Base-by-base conservation (phyloP, 129 eudicot genomes). In the Gnaphalium uliginosum region DNA sequence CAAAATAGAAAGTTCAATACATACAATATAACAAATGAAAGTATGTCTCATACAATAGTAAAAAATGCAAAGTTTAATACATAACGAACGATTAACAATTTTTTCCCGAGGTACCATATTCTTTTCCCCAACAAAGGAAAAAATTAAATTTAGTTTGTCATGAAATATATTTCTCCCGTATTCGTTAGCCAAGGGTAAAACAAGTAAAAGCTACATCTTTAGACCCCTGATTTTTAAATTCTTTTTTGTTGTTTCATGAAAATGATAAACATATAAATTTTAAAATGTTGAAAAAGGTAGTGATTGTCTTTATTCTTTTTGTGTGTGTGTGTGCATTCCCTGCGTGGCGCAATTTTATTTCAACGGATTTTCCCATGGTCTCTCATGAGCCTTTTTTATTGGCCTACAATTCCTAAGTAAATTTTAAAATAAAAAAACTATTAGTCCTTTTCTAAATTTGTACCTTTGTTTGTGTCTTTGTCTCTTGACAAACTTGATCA, bases 301-400 rank as follows among this genome's bases (percentile, higher is more conserved):
- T 46, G 53, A 46, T 46, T 13, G 18, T 46, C 17, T 46, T 46
- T 46, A 46, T 46, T 46, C 53, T 46, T 46, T 46, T 14, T 46
- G 39, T n/a, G n/a, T 29, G 2, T 46, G 18, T 14, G 53, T 13
- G 53, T 46, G 53, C 53, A 2, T 46, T 46, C 1, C 53, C 14
- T 46, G 53, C 53, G n/a, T 46, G 53, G 53, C 17, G 53, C 53
- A 18, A 22, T 33, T 50, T 22, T 25, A 23, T 69, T 57, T 56
- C 33, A 63, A 27, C 81, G 73, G 81, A 41, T 43, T 8, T 69
- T 22, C 63, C 81, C 71, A 78, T 69, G 81, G 50, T 19, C 32
- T 64, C 22, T 51, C 50, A 32, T 25, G 22, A 50, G 53, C 57
- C 57, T 69, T 69, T 70, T 41, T 56, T 19, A 56, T 19, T 54